Evolutionary conservation across 2,329 filamentous ascomycete species (phyloP).

Genomic region (Colletotrichum costaricense): DNA sequence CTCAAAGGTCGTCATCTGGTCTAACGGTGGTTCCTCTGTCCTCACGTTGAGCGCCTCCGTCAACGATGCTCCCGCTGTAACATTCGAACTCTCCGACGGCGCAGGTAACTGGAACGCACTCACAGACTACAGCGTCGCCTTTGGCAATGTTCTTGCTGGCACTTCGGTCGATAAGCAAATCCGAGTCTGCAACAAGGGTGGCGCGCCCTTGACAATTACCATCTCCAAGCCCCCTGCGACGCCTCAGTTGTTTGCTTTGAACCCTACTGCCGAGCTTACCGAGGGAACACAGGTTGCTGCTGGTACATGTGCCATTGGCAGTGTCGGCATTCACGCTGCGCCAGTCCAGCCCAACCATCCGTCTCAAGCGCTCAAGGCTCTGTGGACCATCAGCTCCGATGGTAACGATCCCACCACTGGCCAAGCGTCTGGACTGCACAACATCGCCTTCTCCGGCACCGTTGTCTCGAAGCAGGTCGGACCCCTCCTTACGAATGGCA

Average conservation of each 20-base stretch:
- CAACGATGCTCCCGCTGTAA: constrained; percentile 46
- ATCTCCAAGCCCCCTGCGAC: constrained; percentile 50
- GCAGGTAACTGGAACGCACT: constrained; percentile 45
- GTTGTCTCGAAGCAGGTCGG: constrained; percentile 48
- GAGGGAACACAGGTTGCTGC: constrained; percentile 47
- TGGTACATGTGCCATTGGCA: constrained; percentile 44
- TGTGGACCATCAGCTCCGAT: constrained; percentile 55
- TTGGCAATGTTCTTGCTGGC: constrained; percentile 47
- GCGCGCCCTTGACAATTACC: constrained; percentile 48
- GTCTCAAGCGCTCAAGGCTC: constrained; percentile 41
- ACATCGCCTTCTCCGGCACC: constrained; percentile 46
- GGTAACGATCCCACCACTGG: constrained; percentile 44
- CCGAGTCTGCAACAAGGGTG: constrained; percentile 50
- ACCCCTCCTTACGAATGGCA: constrained; percentile 46
- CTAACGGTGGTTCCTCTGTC: constrained; percentile 46
- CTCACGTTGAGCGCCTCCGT: constrained; percentile 48
- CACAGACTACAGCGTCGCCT: constrained; percentile 40
- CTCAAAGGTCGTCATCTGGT: constrained; percentile 48
- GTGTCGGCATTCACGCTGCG: constrained; percentile 45
- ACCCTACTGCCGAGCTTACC: constrained; percentile 45
- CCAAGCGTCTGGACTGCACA: constrained; percentile 48
- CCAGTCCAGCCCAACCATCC: constrained; percentile 44
- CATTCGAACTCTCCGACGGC: constrained; percentile 47
- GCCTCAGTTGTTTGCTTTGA: constrained; percentile 46
- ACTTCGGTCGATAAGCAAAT: constrained; percentile 44